Conservation (phyloP, 2,329 filamentous ascomycete species). For the Colletotrichum tamarilloi region DNA sequence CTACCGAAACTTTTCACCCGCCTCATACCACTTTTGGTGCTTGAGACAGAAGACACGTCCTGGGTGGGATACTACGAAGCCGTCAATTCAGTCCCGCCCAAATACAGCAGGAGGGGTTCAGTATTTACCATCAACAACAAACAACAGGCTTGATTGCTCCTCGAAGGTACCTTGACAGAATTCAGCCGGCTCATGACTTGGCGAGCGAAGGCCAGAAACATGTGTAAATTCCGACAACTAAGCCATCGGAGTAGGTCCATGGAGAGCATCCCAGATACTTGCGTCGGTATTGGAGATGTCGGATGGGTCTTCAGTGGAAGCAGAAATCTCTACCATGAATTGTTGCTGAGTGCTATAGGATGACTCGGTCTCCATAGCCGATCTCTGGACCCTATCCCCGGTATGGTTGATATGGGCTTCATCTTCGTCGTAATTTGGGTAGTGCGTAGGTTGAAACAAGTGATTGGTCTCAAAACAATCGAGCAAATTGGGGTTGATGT, state of each 20-base stretch:
- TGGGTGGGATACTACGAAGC: neutral
- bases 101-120: neutral
- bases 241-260: neutral
- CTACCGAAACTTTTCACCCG: neutral
- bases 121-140: neutral
- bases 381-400: too few relatives aligned
- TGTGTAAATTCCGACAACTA: neutral
- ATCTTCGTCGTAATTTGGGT: too few relatives aligned
- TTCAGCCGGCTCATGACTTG: neutral
- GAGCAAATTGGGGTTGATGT: neutral
- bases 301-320: neutral
- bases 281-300: accelerated
- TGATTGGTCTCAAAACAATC: neutral
- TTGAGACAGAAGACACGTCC: neutral
- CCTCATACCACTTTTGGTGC: neutral
- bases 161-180: neutral
- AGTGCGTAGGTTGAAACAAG: neutral
- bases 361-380: too few relatives aligned
- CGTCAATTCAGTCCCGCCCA: neutral
- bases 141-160: neutral
- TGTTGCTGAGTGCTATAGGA: neutral
- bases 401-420: too few relatives aligned
- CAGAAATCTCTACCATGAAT: neutral
- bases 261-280: too few relatives aligned
- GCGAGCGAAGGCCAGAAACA: neutral